Percentiles rank a stretch among this genome's conserved stretches.
Evolutionary conservation across 495 filamentous ascomycete genomes (phyloP).

Genomic region (Acidiella bohemica): DNA sequence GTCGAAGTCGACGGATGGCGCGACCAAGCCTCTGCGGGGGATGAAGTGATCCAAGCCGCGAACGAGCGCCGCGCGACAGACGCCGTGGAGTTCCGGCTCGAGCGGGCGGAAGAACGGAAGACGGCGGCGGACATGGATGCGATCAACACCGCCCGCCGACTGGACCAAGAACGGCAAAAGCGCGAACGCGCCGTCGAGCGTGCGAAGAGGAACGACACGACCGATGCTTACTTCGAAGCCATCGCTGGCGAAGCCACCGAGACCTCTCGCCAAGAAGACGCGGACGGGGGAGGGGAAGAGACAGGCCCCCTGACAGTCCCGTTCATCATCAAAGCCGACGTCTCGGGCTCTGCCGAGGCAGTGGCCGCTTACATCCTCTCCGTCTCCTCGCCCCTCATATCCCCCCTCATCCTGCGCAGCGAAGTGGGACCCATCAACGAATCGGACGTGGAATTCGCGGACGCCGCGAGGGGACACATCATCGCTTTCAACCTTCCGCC

Average conservation of each 20-base stretch:
- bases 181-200: conserved; percentile 28
- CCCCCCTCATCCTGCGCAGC: conserved; percentile 59
- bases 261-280: conserved; percentile 2
- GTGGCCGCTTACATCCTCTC: conserved; percentile 58
- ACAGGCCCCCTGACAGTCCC: conserved; percentile 50
- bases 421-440: conserved; percentile 67
- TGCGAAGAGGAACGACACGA: conserved; percentile 12
- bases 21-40: conserved; percentile 78
- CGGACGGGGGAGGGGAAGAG: too few relatives aligned
- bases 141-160: conserved; percentile 57
- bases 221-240: conserved; percentile 7
- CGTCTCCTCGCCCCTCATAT: conserved; percentile 73
- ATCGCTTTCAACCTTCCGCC: conserved; percentile 76
- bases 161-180: conserved; percentile 46
- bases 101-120: conserved; percentile 45
- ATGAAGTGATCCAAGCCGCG: conserved; percentile 69
- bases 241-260: conserved; percentile 21
- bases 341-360: conserved; percentile 84
- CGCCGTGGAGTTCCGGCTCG: conserved; percentile 63
- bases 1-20: conserved; percentile 92
- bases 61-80: conserved; percentile 66
- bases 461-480: conserved; percentile 54
- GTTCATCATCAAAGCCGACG: conserved; percentile 86
- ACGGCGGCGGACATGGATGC: conserved; percentile 57
- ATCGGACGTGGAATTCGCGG: conserved; percentile 80